phyloP scores from a whole-genome alignment of 2,329 filamentous ascomycete genomes.

The Neofusicoccum laricinum region DNA sequence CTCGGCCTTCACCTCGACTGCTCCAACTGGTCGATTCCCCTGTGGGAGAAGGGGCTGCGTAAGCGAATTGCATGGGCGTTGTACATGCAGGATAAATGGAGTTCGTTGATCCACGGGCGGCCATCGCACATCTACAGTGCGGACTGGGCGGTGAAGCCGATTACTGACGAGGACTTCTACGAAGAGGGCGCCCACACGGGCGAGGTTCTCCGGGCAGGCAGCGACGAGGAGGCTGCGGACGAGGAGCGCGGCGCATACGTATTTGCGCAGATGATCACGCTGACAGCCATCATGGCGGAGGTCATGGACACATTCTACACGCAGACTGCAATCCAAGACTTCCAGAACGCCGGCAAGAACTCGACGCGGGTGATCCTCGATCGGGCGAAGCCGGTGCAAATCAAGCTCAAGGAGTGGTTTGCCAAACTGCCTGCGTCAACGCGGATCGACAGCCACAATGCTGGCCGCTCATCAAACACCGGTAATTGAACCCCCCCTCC shows the following conservation, averaged over 20 bases:
- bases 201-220: conserved; percentile 25
- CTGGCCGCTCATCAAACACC: conserved; percentile 43
- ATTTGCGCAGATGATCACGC: conserved; percentile 71
- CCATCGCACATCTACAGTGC: conserved; percentile 70
- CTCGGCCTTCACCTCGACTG: conserved; percentile 87
- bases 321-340: conserved; percentile 68
- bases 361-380: conserved; percentile 71
- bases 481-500: conserved; percentile 26
- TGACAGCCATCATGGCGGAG: conserved; percentile 73
- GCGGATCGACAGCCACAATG: conserved; percentile 60
- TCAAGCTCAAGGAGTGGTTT: conserved; percentile 82
- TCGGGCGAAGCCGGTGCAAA: conserved; percentile 75
- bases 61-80: conserved; percentile 87
- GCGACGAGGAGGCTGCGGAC: conserved; percentile 59
- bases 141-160: conserved; percentile 73
- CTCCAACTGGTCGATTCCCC: conserved; percentile 79
- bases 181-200: conserved; percentile 60
- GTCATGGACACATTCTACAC: conserved; percentile 83
- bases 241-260: conserved; percentile 66
- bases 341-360: conserved; percentile 63
- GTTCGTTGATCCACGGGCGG: conserved; percentile 77
- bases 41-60: conserved; percentile 80
- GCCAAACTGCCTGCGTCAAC: conserved; percentile 60
- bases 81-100: conserved; percentile 96
- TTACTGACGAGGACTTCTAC: conserved; percentile 68